Evolutionary conservation across 371 early-diverging fungal species (phyloP).

Genomic region (Rhizopus sp.): DNA sequence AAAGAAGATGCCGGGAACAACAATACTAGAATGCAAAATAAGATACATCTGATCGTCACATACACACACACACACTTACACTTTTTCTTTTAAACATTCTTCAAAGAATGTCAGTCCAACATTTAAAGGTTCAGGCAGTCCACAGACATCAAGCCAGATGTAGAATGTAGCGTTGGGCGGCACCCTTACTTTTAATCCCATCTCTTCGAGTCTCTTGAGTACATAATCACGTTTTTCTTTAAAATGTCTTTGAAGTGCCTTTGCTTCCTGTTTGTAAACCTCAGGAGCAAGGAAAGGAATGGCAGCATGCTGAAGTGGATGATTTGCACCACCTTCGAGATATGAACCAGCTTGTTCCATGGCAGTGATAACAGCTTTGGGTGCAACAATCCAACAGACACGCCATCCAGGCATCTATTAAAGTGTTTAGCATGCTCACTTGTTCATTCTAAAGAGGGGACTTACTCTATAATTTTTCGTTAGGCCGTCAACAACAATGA

Average conservation of each 20-base stretch:
- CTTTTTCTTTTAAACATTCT: slow-evolving; percentile 52
- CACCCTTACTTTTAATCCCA: slow-evolving; percentile 39
- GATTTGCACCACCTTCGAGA: slow-evolving; percentile 57
- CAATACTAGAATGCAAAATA: slow-evolving; percentile 21
- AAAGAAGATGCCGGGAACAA: slow-evolving; percentile 58
- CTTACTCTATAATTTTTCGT: slow-evolving; percentile 49
- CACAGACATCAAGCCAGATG: slow-evolving; percentile 50
- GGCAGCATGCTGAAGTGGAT: slow-evolving; percentile 50
- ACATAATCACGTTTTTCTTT: slow-evolving; percentile 48
- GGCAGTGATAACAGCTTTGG: slow-evolving; percentile 47
- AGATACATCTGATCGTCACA: background rate
- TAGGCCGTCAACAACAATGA: slow-evolving; percentile 47
- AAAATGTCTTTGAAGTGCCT: slow-evolving; percentile 49
- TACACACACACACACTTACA: slow-evolving; percentile 42
- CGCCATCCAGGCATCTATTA: slow-evolving; percentile 56
- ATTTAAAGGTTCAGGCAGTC: slow-evolving; percentile 49
- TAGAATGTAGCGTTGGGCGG: slow-evolving; percentile 56
- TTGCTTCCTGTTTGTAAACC: slow-evolving; percentile 41
- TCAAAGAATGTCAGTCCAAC: slow-evolving; percentile 54
- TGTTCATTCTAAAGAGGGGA: background rate
- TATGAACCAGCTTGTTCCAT: slow-evolving; percentile 53
- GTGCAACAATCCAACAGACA: slow-evolving; percentile 57
- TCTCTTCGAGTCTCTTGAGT: slow-evolving; percentile 30
- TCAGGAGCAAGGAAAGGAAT: slow-evolving; percentile 48
- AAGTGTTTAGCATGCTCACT: background rate